These are phyloP conservation scores for Pythium rishiriense DNA, from an alignment of 352 stramenopile genomes.

Conservation along the genomic window DNA sequence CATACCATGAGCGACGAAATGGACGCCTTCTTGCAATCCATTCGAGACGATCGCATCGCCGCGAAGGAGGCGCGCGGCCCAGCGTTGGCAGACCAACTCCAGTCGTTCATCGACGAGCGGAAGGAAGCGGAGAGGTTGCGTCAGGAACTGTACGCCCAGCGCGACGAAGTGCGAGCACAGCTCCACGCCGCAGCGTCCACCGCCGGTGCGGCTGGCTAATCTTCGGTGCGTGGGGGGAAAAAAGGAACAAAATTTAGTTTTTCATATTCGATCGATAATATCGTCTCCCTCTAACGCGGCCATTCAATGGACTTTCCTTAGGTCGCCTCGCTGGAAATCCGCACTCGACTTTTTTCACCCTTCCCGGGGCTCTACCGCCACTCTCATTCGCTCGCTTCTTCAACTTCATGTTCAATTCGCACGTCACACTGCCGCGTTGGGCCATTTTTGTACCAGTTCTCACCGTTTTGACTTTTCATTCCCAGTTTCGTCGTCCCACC, in stretches of 20 bases:
- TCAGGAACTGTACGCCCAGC: slow-evolving; percentile 10
- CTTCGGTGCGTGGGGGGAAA: background rate
- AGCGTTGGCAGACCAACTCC: slow-evolving; percentile 14
- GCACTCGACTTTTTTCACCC: background rate
- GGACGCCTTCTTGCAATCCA: slow-evolving; percentile 12
- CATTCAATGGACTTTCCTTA: slow-evolving; percentile 16
- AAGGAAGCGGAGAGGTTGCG: slow-evolving; percentile 10
- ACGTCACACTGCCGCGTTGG: slow-evolving; percentile 8
- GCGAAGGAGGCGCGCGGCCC: slow-evolving; percentile 14
- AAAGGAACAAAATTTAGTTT: slow-evolving; percentile 25
- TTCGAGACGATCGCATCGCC: slow-evolving; percentile 15
- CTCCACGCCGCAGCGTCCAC: background rate
- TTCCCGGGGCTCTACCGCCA: background rate
- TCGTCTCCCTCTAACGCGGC: slow-evolving; percentile 6
- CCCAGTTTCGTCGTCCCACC: slow-evolving; percentile 3
- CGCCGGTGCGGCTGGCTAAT: background rate
- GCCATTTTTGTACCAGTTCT: slow-evolving; percentile 1
- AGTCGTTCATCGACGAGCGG: slow-evolving; percentile 19
- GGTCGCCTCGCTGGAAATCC: background rate
- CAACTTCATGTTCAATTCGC: slow-evolving; percentile 9
- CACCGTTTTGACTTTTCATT: slow-evolving; percentile 5
- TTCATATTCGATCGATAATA: slow-evolving; percentile 23
- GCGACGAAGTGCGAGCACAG: slow-evolving; percentile 18
- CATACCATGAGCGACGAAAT: slow-evolving; percentile 1
- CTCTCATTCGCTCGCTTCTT: background rate